Evolutionary conservation across 495 filamentous ascomycete species (phyloP).

Genomic region (Xylaria longipes): DNA sequence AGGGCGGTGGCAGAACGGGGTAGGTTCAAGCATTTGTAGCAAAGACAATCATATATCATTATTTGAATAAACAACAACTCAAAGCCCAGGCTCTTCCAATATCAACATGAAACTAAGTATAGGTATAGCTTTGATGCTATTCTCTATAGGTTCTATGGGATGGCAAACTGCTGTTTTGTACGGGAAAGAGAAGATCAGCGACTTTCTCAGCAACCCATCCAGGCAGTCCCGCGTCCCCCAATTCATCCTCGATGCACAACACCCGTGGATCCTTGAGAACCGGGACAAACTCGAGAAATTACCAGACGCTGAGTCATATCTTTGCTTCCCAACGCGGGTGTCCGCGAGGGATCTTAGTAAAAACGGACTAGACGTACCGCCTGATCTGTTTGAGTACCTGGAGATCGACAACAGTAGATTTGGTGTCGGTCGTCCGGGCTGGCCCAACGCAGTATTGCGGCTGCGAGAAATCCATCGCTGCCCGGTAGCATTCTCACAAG

Average conservation of each 20-base stretch:
- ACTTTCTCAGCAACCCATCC: constrained; percentile 7
- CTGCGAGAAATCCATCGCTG: constrained; percentile 4
- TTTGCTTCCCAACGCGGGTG: background rate
- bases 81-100: background rate
- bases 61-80: background rate
- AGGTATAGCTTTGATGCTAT: background rate
- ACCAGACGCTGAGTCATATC: constrained; percentile 10
- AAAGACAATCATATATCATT: background rate
- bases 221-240: constrained; percentile 13
- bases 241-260: constrained; percentile 16
- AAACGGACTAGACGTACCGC: constrained; percentile 14
- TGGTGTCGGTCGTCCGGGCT: constrained; percentile 6
- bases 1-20: background rate
- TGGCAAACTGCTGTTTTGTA: background rate
- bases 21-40: background rate
- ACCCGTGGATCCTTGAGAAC: constrained; percentile 19
- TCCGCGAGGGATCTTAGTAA: background rate
- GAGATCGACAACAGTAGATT: constrained; percentile 1
- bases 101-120: background rate
- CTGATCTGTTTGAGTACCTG: constrained; percentile 14
- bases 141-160: background rate
- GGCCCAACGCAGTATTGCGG: constrained; percentile 6
- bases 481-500: constrained; percentile 9
- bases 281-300: background rate
- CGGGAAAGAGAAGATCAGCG: background rate